Conservation (phyloP, 2,329 filamentous ascomycete species). For the Daldinia eschscholtzii region DNA sequence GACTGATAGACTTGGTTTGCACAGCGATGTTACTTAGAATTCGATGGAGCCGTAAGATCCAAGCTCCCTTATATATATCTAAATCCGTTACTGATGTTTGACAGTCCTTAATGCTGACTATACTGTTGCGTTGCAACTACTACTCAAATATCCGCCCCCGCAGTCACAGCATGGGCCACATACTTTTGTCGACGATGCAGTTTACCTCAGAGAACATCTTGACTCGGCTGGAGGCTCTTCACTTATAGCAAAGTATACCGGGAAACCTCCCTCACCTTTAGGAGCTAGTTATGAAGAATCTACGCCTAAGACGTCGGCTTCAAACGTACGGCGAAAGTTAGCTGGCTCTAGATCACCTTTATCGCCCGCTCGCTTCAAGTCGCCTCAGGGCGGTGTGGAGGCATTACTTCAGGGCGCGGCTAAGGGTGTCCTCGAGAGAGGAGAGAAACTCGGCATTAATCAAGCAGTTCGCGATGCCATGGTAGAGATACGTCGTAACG, state of each 20-base stretch:
- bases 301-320: slow-evolving; percentile 54
- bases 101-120: slow-evolving; percentile 88
- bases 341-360: slow-evolving; percentile 61
- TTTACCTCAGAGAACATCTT: slow-evolving; percentile 78
- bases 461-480: slow-evolving; percentile 85
- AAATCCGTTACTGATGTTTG: slow-evolving; percentile 43
- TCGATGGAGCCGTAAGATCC: slow-evolving; percentile 81
- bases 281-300: slow-evolving; percentile 48
- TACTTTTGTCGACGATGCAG: slow-evolving; percentile 87
- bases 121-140: slow-evolving; percentile 81
- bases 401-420: slow-evolving; percentile 81
- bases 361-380: slow-evolving; percentile 63
- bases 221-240: slow-evolving; percentile 71
- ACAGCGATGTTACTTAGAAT: slow-evolving; percentile 93
- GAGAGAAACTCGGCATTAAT: slow-evolving; percentile 83
- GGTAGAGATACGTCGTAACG: slow-evolving; percentile 82
- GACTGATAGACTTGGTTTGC: slow-evolving; percentile 90
- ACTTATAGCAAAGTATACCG: slow-evolving; percentile 79
- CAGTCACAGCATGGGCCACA: slow-evolving; percentile 73
- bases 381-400: slow-evolving; percentile 72
- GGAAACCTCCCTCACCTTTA: slow-evolving; percentile 59
- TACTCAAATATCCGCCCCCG: slow-evolving; percentile 85
- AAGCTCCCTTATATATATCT: neutral
- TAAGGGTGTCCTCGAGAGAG: slow-evolving; percentile 77
- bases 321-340: slow-evolving; percentile 58